Evolutionary conservation across 805 yeast genomes (phyloP).

Genomic region (Pichia manshurica): DNA sequence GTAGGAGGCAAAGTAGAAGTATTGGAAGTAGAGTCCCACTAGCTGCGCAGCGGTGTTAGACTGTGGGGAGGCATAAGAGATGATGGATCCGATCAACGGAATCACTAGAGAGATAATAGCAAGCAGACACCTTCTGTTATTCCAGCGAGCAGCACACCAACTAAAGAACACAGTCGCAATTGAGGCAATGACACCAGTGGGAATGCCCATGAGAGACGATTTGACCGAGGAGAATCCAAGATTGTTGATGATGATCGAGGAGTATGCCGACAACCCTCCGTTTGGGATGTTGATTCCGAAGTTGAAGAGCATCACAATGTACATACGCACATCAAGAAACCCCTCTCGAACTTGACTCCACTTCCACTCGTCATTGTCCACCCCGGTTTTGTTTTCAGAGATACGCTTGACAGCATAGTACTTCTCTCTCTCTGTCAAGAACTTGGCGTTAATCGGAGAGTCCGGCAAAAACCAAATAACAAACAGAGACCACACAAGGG

Average conservation of each 20-base stretch:
- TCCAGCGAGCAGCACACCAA: constrained; percentile 1
- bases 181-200: constrained; percentile 18
- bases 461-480: constrained; percentile 26
- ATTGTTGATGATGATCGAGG: constrained; percentile 27
- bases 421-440: constrained; percentile 33
- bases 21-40: constrained; percentile 10
- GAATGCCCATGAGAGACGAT: constrained; percentile 11
- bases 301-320: constrained; percentile 42
- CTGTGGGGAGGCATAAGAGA: background rate
- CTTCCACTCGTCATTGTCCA: constrained; percentile 32
- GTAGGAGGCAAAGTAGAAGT: constrained; percentile 12
- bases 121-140: constrained; percentile 4
- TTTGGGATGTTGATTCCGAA: constrained; percentile 47
- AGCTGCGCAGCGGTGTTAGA: constrained; percentile 4
- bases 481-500: constrained; percentile 44
- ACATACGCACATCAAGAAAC: constrained; percentile 43
- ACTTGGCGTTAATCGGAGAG: constrained; percentile 29
- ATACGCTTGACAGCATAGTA: constrained; percentile 27
- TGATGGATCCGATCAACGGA: constrained; percentile 5
- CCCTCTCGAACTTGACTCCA: constrained; percentile 52
- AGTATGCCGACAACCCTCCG: constrained; percentile 51
- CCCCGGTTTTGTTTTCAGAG: constrained; percentile 32
- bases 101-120: constrained; percentile 5
- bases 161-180: constrained; percentile 7
- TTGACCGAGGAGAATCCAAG: constrained; percentile 8